Conservation (phyloP, 768 basidiomycete species). For the Leccinum barrowsii region DNA sequence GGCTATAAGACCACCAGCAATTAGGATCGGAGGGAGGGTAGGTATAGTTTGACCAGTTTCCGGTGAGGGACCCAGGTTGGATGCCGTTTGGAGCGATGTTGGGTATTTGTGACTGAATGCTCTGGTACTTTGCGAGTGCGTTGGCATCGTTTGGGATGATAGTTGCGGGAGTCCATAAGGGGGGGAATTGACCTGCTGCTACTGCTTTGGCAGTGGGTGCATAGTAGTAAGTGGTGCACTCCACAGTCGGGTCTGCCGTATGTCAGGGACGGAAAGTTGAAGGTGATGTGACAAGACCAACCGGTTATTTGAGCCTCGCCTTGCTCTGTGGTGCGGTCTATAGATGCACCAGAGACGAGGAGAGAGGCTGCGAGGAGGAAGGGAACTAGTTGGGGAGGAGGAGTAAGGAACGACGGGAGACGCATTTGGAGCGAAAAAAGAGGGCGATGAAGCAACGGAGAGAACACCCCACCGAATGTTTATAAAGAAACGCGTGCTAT, state of each 20-base stretch:
- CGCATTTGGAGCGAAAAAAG: conserved; percentile 10
- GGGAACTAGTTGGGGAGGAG: neutral
- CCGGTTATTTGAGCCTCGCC: conserved; percentile 38
- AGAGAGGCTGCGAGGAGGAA: conserved; percentile 2
- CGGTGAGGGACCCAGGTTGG: conserved; percentile 20
- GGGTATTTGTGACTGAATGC: conserved; percentile 43
- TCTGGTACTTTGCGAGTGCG: conserved; percentile 42
- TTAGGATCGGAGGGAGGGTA: conserved; percentile 45
- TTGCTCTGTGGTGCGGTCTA: conserved; percentile 33
- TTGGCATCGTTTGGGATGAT: conserved; percentile 42
- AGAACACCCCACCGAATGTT: neutral
- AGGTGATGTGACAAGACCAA: conserved; percentile 11
- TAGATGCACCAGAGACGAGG: conserved; percentile 3
- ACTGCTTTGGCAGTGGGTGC: conserved; percentile 32
- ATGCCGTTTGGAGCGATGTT: conserved; percentile 41
- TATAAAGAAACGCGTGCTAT: neutral
- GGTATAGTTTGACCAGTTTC: conserved; percentile 31
- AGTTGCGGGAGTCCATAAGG: conserved; percentile 41
- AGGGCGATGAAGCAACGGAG: neutral
- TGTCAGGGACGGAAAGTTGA: neutral
- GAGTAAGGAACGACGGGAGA: conserved; percentile 17
- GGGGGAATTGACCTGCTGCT: conserved; percentile 37
- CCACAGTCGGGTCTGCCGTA: conserved; percentile 30
- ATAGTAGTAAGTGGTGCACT: conserved; percentile 45
- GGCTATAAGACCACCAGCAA: conserved; percentile 40